Evolutionary conservation across 495 filamentous ascomycete species (phyloP).

Genomic region (Penicillium turbatum): DNA sequence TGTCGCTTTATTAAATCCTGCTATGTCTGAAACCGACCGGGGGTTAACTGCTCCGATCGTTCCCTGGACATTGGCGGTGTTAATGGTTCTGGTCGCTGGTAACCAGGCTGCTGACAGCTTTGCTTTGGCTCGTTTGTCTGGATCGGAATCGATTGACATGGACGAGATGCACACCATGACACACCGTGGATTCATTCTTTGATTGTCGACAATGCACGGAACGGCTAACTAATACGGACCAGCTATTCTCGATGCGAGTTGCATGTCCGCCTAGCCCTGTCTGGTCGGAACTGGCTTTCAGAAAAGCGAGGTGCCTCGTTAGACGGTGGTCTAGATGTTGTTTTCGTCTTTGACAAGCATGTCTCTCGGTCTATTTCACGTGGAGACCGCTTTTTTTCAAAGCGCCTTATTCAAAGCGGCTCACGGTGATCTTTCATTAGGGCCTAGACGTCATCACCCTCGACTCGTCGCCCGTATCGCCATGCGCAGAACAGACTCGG

Average conservation of each 20-base stretch:
- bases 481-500: too few species aligned
- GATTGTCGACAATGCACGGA: background rate
- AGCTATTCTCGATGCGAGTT: background rate
- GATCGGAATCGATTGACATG: background rate
- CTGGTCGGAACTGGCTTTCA: background rate
- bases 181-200: background rate
- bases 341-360: background rate
- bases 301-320: background rate
- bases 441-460: too few species aligned
- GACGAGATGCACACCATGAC: background rate
- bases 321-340: background rate
- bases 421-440: background rate
- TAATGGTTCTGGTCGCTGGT: background rate
- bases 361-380: background rate
- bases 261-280: background rate
- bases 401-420: too few species aligned
- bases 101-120: background rate
- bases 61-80: background rate
- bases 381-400: background rate
- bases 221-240: background rate
- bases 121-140: background rate
- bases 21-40: background rate
- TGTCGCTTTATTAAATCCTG: background rate
- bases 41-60: background rate
- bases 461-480: background rate